These are phyloP conservation scores for Backusella mclennaniae DNA, from an alignment of 192 early-diverging fungal genomes.

Conservation along the genomic window DNA sequence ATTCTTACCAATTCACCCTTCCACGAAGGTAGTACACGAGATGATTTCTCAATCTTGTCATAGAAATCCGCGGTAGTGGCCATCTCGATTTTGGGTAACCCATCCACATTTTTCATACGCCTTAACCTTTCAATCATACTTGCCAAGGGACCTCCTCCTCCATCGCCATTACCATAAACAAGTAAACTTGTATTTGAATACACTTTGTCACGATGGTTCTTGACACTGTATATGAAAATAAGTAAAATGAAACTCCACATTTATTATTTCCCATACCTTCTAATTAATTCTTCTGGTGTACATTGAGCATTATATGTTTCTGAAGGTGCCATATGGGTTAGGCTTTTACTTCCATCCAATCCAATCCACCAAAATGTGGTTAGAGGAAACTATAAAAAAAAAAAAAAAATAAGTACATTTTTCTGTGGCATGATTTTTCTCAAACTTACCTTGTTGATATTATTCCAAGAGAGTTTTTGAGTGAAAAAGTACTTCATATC, in stretches of 20 bases:
- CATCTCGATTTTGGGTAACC: slow-evolving; percentile 68
- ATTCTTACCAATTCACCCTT: slow-evolving; percentile 80
- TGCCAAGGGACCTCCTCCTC: slow-evolving; percentile 86
- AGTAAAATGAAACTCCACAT: not conserved
- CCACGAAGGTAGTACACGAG: slow-evolving; percentile 77
- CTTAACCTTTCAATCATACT: slow-evolving; percentile 84
- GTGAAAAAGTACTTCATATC: slow-evolving; percentile 96
- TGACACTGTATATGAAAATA: slow-evolving; percentile 49
- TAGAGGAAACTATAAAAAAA: slow-evolving; percentile 71
- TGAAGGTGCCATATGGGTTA: slow-evolving; percentile 90
- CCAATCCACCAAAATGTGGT: slow-evolving; percentile 96
- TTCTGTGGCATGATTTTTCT: too few species aligned
- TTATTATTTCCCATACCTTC: not conserved
- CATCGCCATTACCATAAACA: slow-evolving; percentile 96
- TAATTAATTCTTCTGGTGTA: slow-evolving; percentile 29
- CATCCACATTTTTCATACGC: slow-evolving; percentile 76
- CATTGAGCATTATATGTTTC: slow-evolving; percentile 72
- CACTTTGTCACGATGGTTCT: slow-evolving; percentile 85
- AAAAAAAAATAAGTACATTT: not conserved
- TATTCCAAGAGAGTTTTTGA: slow-evolving; percentile 99
- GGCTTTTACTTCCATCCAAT: slow-evolving; percentile 77
- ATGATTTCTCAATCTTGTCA: slow-evolving; percentile 68
- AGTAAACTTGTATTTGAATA: slow-evolving; percentile 84
- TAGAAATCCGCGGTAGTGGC: slow-evolving; percentile 85
- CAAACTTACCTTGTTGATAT: slow-evolving; percentile 76